Percentiles rank a stretch among this genome's conserved stretches.
Conservation (phyloP, 225 moss, liverwort and hornwort genomes). For the Neckera pumila region DNA sequence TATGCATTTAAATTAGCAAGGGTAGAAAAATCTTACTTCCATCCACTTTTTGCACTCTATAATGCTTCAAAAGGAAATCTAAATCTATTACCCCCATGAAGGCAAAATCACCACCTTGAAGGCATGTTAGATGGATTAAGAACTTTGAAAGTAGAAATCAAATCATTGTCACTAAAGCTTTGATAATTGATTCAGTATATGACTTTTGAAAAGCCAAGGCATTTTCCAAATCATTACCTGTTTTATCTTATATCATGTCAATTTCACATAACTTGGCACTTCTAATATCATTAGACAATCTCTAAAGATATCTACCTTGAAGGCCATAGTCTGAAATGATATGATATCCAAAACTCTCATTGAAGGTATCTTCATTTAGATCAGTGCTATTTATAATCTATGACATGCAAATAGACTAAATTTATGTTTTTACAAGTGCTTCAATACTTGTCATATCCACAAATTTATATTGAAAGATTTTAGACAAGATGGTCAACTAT, state of each 20-base stretch:
- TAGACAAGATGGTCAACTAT: not conserved
- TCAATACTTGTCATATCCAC: not conserved
- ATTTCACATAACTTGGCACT: not conserved
- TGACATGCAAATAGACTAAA: not conserved
- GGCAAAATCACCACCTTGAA: not conserved
- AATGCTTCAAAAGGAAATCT: not conserved
- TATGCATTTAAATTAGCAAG: not conserved
- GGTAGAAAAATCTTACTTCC: not conserved
- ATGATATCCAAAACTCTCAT: not conserved
- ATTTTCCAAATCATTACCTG: not conserved
- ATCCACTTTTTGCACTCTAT: not conserved
- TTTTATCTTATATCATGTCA: not conserved
- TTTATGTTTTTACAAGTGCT: not conserved
- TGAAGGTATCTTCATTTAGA: not conserved
- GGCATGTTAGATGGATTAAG: not conserved
- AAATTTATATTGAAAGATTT: not conserved
- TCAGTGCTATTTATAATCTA: not conserved
- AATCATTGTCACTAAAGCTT: not conserved
- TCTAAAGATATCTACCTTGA: not conserved
- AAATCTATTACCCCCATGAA: not conserved
- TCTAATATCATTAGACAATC: not conserved
- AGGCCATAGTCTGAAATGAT: fast-evolving
- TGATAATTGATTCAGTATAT: not conserved
- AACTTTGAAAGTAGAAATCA: not conserved
- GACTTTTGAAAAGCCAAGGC: not conserved